Evolutionary conservation across 2,329 filamentous ascomycete species (phyloP).

Genomic region (Neofusicoccum kwambonambiense): DNA sequence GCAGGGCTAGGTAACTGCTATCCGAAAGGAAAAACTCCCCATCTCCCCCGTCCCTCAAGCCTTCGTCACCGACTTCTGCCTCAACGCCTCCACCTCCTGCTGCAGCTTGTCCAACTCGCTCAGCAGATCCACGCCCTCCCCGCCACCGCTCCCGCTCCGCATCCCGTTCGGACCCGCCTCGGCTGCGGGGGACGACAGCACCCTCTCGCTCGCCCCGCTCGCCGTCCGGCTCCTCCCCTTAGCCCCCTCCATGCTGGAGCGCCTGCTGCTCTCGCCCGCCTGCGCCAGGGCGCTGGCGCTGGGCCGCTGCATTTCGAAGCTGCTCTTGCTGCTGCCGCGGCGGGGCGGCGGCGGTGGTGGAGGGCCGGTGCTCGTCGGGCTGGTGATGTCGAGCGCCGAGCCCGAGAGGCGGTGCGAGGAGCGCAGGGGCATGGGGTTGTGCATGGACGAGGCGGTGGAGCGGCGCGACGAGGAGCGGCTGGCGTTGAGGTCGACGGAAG

Average conservation of each 20-base stretch:
- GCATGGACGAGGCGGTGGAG: constrained; percentile 15
- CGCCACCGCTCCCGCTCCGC: neutral
- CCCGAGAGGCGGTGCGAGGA: constrained; percentile 7
- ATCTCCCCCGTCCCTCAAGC: neutral
- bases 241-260: neutral
- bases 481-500: neutral
- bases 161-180: neutral
- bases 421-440: neutral
- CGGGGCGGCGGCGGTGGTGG: constrained; percentile 15
- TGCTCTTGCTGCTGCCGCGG: constrained; percentile 15
- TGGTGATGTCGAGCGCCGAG: constrained; percentile 10
- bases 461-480: constrained; percentile 16
- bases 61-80: constrained; percentile 19
- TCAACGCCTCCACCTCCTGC: constrained; percentile 39
- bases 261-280: neutral
- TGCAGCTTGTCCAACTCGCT: constrained; percentile 42
- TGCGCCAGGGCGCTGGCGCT: neutral
- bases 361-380: neutral
- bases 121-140: constrained; percentile 28
- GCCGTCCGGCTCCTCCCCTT: constrained; percentile 6
- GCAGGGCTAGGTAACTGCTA: no score
- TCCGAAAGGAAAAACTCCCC: neutral
- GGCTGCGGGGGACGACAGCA: neutral
- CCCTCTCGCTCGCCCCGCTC: constrained; percentile 7
- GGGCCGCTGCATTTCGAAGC: constrained; percentile 14